Base-by-base conservation (phyloP, 768 basidiomycete species). In the Mycena albidolilacea region DNA sequence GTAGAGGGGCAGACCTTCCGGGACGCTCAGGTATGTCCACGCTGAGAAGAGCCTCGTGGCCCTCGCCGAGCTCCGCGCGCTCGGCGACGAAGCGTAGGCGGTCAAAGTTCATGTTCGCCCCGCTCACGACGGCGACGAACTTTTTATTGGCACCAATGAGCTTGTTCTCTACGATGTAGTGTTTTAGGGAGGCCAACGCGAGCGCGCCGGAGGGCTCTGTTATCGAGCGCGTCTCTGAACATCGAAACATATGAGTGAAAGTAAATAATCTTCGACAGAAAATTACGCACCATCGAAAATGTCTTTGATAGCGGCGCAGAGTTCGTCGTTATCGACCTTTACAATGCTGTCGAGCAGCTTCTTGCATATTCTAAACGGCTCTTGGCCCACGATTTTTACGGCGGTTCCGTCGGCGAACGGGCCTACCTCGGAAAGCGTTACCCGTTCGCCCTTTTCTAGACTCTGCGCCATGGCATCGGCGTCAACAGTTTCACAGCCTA, bases 91-190 rank as follows among this genome's bases (percentile, higher is more conserved):
- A 99, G 11, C 98, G 91, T 58, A 99, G 83, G 54, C 97, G 91
- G 79, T 96, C 95, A 82, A 99, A 99, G 84, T 99, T 99, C 95
- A 99, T 98, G 84, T 99, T 99, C 19, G 97, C 98, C 23, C 98
- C 98, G 78, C 95, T 97, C 74, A 99, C 85, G 64, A 98, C 91
- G 7, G 90, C 97, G 39, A 98, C 97, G 75, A 97, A 98, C 69
- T 90, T 92, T 84, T 95, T 95, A 68, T 93, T 88, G 2, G 94
- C 91, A 46, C 95, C 95, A 64, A 96, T 77, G 43, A 99, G 90
- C 64, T 92, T 88, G 81, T 98, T 95, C 70, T 92, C 83, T 43
- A 90, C 75, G 77, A 99, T 96, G 80, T 97, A 89, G 14, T 90
- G 91, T 81, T 99, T 99, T 64, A 98, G 85, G 12, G 96, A 96